Evolutionary conservation across 2,329 filamentous ascomycete genomes (phyloP), one percentile per base, ranked within the genome.

Genomic region (Clonostachys rosea): DNA sequence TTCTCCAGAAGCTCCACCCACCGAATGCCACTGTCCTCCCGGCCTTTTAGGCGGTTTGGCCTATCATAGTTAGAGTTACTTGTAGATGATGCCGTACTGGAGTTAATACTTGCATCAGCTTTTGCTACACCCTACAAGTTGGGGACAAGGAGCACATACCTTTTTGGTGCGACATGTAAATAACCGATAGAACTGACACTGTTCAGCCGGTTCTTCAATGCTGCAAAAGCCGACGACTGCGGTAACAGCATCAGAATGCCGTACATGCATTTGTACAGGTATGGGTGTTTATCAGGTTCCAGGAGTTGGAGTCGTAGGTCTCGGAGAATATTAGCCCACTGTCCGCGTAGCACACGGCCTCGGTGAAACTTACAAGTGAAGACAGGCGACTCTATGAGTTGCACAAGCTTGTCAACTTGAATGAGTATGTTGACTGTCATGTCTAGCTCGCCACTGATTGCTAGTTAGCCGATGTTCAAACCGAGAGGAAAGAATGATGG

Each of bases 371-470:
- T 68, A 95, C 90, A 99, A 42, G 94, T 99, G 61, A 99, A 99
- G 2, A 99, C 94, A 0, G 94, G 94, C 1, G 91, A 97, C 65
- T 99, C 94, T 37, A 99, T 83, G 14, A 99, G 78, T 65, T 99
- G 94, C 12, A 99, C 94, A 14, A 99, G 78, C 66, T 99, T 99
- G 67, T 99, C 94, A 56, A 99, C 96, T 64, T 99, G 95, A 40
- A 99, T 99, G 47, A 99, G 80, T 68, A 96, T 95, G 58, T 96
- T 96, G 56, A 99, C 94, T 0, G 92, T 97, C 90, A 99, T 97
- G 65, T 99, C 94, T 43, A 99, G 76, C 59, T 99, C 94, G 50
- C 90, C 94, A 67, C 90, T 95, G 53, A 10, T 12, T 17, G 9
- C 36, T n/a, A 39, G 36, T 39, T 39, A 39, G 36, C 11, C 7